Percentiles rank a stretch among this genome's conserved stretches.
Conservation (phyloP, 2,329 filamentous ascomycete genomes). For the Fusarium begoniae region DNA sequence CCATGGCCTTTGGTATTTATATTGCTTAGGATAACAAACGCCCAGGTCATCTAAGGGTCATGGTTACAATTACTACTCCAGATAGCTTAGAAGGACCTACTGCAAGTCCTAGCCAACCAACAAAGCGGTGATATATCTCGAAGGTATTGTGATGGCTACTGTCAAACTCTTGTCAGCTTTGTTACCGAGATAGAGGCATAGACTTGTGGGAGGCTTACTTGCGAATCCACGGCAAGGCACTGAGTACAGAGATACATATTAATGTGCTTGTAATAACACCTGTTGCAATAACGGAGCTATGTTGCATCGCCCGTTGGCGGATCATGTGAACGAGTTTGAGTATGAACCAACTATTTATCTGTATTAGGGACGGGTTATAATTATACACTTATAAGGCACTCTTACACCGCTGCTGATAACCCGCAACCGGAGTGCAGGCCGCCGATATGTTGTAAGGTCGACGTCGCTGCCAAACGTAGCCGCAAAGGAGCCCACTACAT, state of each 20-base stretch:
- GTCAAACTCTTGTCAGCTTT: too few species aligned
- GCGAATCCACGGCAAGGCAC: not conserved
- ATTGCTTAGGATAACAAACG: not conserved
- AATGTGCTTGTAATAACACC: not conserved
- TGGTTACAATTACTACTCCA: not conserved
- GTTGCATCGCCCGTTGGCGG: not conserved
- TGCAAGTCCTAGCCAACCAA: not conserved
- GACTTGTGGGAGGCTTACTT: not conserved
- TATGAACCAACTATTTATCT: not conserved
- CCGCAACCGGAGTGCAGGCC: not conserved
- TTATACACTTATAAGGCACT: not conserved
- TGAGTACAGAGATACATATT: not conserved
- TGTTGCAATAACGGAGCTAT: not conserved
- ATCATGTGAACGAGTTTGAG: not conserved
- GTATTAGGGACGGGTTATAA: not conserved
- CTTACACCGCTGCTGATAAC: not conserved
- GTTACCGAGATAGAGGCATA: not conserved
- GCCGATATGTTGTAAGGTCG: not conserved
- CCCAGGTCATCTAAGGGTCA: not conserved
- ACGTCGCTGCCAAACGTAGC: not conserved
- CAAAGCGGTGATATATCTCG: not conserved
- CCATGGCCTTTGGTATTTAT: too few species aligned
- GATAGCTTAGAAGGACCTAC: not conserved
- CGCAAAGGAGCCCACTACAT: not conserved
- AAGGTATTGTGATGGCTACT: not conserved